Conservation (phyloP, 75 land plant species). For the Sequoiadendron giganteum region DNA sequence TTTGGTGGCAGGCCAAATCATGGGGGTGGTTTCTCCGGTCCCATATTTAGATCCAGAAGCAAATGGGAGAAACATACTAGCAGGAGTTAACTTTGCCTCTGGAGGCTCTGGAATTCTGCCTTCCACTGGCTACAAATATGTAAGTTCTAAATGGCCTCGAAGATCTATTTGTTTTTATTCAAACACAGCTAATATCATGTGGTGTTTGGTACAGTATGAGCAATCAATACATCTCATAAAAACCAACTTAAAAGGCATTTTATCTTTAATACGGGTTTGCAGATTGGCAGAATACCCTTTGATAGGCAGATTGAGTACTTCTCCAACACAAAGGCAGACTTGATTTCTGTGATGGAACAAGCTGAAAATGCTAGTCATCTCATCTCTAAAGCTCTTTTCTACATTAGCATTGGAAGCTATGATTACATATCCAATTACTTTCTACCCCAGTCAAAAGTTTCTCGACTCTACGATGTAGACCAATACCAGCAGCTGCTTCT, state of each 20-base stretch:
- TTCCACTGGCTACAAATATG: constrained; percentile 16
- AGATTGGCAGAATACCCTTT: constrained; percentile 28
- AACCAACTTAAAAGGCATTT: background rate
- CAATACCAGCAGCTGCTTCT: constrained; percentile 2
- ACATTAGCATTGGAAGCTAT: constrained; percentile 13
- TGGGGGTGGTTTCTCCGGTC: constrained; percentile 17
- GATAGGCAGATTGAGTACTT: constrained; percentile 27
- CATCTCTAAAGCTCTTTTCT: constrained; percentile 7
- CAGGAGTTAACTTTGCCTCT: constrained; percentile 36
- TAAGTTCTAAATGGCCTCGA: background rate
- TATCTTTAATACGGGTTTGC: background rate
- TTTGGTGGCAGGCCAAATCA: constrained; percentile 20
- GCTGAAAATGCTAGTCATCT: constrained; percentile 2
- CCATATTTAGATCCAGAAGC: constrained; percentile 36
- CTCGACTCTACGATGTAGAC: background rate
- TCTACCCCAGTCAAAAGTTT: background rate
- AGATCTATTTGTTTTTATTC: no score
- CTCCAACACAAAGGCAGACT: constrained; percentile 17
- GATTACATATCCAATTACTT: constrained; percentile 8
- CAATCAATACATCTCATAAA: background rate
- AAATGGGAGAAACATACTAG: constrained; percentile 20
- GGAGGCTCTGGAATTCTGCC: constrained; percentile 35
- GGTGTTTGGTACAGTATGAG: no score
- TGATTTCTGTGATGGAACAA: constrained; percentile 6
- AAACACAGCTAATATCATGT: no score